Evolutionary conservation across 2,329 filamentous ascomycete genomes (phyloP).

Genomic region (Penicillium italicum): DNA sequence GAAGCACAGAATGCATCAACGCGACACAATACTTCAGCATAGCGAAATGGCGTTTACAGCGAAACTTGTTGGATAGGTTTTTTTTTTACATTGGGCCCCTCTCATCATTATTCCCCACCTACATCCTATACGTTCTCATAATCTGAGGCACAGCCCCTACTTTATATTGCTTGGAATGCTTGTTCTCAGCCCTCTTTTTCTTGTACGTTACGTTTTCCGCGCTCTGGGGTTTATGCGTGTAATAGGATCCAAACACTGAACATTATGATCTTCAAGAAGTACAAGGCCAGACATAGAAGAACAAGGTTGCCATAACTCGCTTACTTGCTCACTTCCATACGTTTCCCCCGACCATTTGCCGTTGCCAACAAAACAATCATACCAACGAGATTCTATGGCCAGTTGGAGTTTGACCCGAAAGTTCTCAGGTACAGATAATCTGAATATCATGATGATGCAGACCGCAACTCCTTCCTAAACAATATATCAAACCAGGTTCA

Average conservation of each 20-base stretch:
- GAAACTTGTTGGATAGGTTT: conserved; percentile 9
- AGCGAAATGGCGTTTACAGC: conserved; percentile 36
- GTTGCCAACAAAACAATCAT: not conserved
- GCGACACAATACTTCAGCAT: conserved; percentile 42
- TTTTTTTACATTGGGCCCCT: conserved; percentile 5
- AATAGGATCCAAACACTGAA: not conserved
- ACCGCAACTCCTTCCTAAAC: not conserved
- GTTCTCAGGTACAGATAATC: not conserved
- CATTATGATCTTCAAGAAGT: not conserved
- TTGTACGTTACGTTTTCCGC: not conserved
- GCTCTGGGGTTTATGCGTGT: not conserved
- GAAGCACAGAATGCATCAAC: conserved; percentile 68
- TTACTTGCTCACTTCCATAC: not conserved
- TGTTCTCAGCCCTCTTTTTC: not conserved
- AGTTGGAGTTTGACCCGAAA: not conserved
- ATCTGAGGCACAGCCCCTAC: conserved; percentile 9
- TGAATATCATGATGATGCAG: conserved; percentile 9
- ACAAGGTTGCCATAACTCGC: no score
- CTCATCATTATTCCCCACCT: conserved; percentile 19
- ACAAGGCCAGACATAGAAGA: not conserved
- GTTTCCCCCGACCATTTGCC: not conserved
- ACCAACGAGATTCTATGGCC: not conserved
- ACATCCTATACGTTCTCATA: conserved; percentile 15
- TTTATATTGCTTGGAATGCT: not conserved
- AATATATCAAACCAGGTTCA: not conserved